A percentile compares a stretch with the other conserved stretches of the same genome.
Conservation (phyloP, 2,329 filamentous ascomycete genomes). For the Saccharata proteae region DNA sequence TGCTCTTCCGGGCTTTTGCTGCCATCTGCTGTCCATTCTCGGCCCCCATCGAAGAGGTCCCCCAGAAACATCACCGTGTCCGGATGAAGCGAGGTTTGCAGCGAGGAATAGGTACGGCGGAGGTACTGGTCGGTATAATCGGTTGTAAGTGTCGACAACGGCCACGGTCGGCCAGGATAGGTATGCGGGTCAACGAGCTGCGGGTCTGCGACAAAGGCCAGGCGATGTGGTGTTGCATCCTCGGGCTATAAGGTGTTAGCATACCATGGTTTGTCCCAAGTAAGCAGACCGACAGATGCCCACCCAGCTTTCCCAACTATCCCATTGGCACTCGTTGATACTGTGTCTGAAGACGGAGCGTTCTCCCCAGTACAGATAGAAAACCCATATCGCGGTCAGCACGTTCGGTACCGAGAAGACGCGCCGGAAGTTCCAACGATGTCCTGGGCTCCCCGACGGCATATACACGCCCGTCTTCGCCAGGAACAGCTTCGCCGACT, state of each 20-base stretch:
- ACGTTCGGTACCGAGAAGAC: slow-evolving; percentile 43
- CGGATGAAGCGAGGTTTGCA: slow-evolving; percentile 66
- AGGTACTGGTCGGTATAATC: slow-evolving; percentile 84
- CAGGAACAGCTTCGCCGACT: slow-evolving; percentile 14
- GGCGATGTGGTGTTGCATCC: slow-evolving; percentile 67
- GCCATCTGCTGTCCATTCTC: slow-evolving; percentile 72
- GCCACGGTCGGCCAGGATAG: slow-evolving; percentile 76
- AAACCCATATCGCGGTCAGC: slow-evolving; percentile 61
- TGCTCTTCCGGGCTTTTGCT: slow-evolving; percentile 48
- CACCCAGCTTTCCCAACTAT: slow-evolving; percentile 89
- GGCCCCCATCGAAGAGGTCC: slow-evolving; percentile 87
- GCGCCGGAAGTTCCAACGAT: slow-evolving; percentile 5
- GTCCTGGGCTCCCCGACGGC: slow-evolving; percentile 2
- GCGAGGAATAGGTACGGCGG: slow-evolving; percentile 63
- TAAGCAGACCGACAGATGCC: slow-evolving; percentile 12
- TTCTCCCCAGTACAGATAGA: slow-evolving; percentile 76
- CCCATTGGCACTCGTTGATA: slow-evolving; percentile 66
- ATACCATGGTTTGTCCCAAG: neutral
- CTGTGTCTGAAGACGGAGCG: slow-evolving; percentile 60
- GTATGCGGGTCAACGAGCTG: slow-evolving; percentile 89
- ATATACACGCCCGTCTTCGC: slow-evolving; percentile 2
- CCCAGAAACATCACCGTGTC: slow-evolving; percentile 86
- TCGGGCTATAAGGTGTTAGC: slow-evolving; percentile 46
- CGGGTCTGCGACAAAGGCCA: slow-evolving; percentile 78
- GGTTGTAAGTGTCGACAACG: slow-evolving; percentile 53